A percentile compares a stretch with the other conserved stretches of the same genome.
Evolutionary conservation across 306 rosid species (phyloP).

Genomic region (Notholithocarpus densiflorus): DNA sequence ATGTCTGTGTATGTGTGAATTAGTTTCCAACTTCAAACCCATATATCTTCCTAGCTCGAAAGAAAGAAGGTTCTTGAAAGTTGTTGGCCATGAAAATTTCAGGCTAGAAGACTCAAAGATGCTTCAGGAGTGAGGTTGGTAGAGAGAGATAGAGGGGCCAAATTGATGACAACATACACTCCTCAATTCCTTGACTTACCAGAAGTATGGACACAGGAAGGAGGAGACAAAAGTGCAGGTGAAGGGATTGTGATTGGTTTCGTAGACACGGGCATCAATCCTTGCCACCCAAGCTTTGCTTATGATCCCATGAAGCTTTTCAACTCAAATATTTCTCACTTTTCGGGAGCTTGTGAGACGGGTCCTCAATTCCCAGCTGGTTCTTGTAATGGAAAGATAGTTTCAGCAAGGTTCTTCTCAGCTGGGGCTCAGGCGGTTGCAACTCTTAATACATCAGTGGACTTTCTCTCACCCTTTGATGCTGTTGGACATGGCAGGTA

Average conservation of each 20-base stretch:
- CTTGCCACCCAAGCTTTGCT: slow-evolving; percentile 73
- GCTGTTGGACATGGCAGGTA: slow-evolving; percentile 94
- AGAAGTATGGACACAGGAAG: slow-evolving; percentile 49
- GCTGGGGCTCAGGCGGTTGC: slow-evolving; percentile 71
- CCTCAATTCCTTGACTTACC: slow-evolving; percentile 41
- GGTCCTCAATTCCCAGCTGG: slow-evolving; percentile 59
- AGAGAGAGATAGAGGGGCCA: slow-evolving; percentile 56
- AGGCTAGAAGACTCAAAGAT: slow-evolving; percentile 37
- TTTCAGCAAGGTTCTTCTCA: slow-evolving; percentile 66
- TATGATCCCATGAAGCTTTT: slow-evolving; percentile 37
- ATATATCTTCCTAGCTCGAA: no score
- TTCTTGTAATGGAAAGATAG: slow-evolving; percentile 74
- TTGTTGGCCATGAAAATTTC: not conserved
- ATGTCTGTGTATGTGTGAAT: no score
- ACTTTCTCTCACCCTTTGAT: slow-evolving; percentile 85
- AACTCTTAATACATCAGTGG: slow-evolving; percentile 56
- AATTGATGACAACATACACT: slow-evolving; percentile 48
- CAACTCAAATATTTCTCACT: slow-evolving; percentile 37
- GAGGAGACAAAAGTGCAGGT: slow-evolving; percentile 47
- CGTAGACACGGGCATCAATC: slow-evolving; percentile 78
- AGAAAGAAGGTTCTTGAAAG: not conserved
- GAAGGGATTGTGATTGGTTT: slow-evolving; percentile 76
- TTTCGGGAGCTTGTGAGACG: slow-evolving; percentile 47
- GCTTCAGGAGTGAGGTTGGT: slow-evolving; percentile 32
- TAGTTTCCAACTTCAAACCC: no score